Percentiles rank a stretch among this genome's conserved stretches.
phyloP scores from a whole-genome alignment of 1,284 basidiomycete genomes.

The Austroboletus niveus region DNA sequence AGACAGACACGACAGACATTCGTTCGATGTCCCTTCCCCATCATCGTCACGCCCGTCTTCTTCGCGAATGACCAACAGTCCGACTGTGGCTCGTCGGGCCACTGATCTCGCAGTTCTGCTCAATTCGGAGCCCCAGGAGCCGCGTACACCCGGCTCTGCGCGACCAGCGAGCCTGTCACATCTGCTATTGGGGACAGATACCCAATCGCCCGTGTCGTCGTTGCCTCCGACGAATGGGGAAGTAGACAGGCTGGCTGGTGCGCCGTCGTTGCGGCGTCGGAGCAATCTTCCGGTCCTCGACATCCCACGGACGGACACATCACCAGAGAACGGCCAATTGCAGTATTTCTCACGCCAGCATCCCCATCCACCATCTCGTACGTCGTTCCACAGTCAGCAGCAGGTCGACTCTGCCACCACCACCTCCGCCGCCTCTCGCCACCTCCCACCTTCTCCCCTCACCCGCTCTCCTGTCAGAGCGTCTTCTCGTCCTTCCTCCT shows the following conservation, averaged over 20 bases:
- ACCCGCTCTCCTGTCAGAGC: slow-evolving; percentile 32
- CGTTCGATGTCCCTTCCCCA: slow-evolving; percentile 31
- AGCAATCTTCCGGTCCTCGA: slow-evolving; percentile 33
- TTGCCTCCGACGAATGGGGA: slow-evolving; percentile 18
- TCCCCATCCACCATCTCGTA: slow-evolving; percentile 27
- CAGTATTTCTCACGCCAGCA: slow-evolving; percentile 29
- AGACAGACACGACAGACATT: slow-evolving; percentile 29
- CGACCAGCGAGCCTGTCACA: slow-evolving; percentile 49
- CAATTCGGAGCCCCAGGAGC: slow-evolving; percentile 54
- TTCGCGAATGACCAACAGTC: slow-evolving; percentile 38
- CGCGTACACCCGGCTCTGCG: slow-evolving; percentile 39
- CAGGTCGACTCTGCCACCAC: slow-evolving; percentile 23
- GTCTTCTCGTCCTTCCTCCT: slow-evolving; percentile 26
- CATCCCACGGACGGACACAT: slow-evolving; percentile 26
- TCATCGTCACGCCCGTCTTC: slow-evolving; percentile 37
- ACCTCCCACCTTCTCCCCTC: slow-evolving; percentile 26
- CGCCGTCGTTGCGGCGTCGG: slow-evolving; percentile 40
- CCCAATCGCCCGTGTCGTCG: slow-evolving; percentile 15
- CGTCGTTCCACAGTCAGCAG: slow-evolving; percentile 27
- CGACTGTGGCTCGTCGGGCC: slow-evolving; percentile 55
- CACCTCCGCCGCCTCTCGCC: slow-evolving; percentile 20
- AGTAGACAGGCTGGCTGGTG: slow-evolving; percentile 40
- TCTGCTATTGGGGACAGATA: slow-evolving; percentile 42
- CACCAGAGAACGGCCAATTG: slow-evolving; percentile 20
- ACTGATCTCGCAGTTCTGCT: slow-evolving; percentile 70